These are phyloP conservation scores for Kwoniella heveanensis DNA, from an alignment of 768 basidiomycete species.

Conservation along the genomic window DNA sequence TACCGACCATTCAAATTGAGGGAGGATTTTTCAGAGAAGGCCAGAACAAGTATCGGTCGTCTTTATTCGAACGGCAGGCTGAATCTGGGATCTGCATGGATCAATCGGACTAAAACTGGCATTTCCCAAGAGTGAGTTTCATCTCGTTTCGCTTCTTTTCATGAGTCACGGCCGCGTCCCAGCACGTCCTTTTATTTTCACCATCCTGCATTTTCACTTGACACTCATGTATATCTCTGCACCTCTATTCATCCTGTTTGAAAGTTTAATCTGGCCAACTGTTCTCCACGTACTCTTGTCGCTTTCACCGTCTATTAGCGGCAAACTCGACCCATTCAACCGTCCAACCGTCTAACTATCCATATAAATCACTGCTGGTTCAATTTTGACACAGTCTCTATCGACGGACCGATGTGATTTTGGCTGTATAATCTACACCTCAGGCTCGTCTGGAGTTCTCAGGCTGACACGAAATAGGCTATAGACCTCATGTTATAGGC, in stretches of 20 bases:
- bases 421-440: too few relatives aligned
- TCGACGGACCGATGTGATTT: background rate
- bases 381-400: background rate
- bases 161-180: background rate
- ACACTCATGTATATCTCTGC: background rate
- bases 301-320: too few relatives aligned
- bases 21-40: background rate
- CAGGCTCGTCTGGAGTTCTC: background rate
- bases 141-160: constrained; percentile 1
- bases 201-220: background rate
- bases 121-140: background rate
- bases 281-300: background rate
- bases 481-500: background rate
- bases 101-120: background rate
- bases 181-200: background rate
- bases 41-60: background rate
- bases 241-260: background rate
- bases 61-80: background rate
- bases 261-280: constrained; percentile 6
- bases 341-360: too few relatives aligned
- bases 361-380: background rate
- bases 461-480: background rate
- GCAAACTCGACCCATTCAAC: too few relatives aligned
- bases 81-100: background rate
- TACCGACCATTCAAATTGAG: background rate